Evolutionary conservation across 208 protist species (phyloP).

Genomic region (Trypanosoma scelopori): DNA sequence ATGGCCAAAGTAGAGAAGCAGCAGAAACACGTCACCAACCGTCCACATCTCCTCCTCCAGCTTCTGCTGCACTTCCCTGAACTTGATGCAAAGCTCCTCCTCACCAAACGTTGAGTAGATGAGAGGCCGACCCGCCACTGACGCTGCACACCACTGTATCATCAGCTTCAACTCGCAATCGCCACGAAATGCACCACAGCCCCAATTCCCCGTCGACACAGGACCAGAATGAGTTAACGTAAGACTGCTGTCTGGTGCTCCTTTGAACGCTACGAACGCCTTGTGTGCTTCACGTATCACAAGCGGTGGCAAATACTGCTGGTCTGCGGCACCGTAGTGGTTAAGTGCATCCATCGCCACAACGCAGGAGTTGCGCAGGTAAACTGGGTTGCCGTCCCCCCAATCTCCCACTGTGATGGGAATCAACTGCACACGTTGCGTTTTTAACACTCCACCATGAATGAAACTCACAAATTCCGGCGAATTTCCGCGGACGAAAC

Average conservation of each 20-base stretch:
- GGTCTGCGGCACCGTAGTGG: conserved; percentile 19
- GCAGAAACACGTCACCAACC: conserved; percentile 37
- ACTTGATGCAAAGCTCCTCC: conserved; percentile 17
- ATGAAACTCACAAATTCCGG: background rate
- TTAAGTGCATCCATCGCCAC: conserved; percentile 79
- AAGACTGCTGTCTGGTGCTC: conserved; percentile 22
- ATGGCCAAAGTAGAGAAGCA: conserved; percentile 22
- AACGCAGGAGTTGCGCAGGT: conserved; percentile 43
- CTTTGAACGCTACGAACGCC: conserved; percentile 72
- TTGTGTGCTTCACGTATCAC: conserved; percentile 85
- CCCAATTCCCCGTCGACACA: conserved; percentile 89
- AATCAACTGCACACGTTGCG: background rate
- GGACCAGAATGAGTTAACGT: conserved; percentile 24
- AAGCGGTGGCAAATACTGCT: conserved; percentile 50
- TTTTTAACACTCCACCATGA: background rate
- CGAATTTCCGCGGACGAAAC: conserved; percentile 28
- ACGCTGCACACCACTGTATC: conserved; percentile 83
- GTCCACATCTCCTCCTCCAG: conserved; percentile 37
- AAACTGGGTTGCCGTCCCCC: background rate
- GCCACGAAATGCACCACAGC: conserved; percentile 89
- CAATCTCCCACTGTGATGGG: background rate
- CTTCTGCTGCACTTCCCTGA: conserved; percentile 31
- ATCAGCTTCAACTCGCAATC: conserved; percentile 83
- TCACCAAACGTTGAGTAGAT: conserved; percentile 60
- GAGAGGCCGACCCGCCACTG: conserved; percentile 40